These are phyloP conservation scores for Yarrowia osloensis DNA, from an alignment of 805 yeast species.

Conservation along the genomic window DNA sequence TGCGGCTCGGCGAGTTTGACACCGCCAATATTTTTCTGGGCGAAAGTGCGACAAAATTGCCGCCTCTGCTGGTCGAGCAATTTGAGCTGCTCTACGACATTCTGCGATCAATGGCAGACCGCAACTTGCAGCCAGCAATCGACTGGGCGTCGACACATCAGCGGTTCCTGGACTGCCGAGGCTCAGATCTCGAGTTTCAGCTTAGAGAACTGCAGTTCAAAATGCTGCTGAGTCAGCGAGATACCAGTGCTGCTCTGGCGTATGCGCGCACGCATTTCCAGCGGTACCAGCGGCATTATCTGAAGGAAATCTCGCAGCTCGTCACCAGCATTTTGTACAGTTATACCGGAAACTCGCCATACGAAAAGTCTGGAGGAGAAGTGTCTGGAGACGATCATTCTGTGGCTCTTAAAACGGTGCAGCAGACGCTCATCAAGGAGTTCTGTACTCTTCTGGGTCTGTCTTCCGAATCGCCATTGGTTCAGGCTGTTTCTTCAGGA, in stretches of 20 bases:
- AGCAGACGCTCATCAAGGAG: conserved; percentile 49
- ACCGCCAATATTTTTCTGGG: conserved; percentile 42
- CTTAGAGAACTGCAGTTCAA: conserved; percentile 49
- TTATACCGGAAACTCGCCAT: conserved; percentile 31
- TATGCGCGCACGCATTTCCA: conserved; percentile 51
- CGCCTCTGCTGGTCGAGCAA: conserved; percentile 43
- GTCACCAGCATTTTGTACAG: conserved; percentile 45
- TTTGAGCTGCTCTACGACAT: conserved; percentile 51
- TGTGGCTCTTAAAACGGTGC: conserved; percentile 40
- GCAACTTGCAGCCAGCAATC: conserved; percentile 51
- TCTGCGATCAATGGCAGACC: conserved; percentile 43
- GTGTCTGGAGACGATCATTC: conserved; percentile 17
- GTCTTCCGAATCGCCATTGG: conserved; percentile 56
- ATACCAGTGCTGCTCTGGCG: conserved; percentile 38
- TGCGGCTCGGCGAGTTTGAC: conserved; percentile 51
- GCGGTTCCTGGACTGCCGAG: conserved; percentile 41
- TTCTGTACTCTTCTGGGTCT: conserved; percentile 54
- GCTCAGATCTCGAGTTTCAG: conserved; percentile 50
- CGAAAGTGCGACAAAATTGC: conserved; percentile 41
- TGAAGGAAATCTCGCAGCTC: conserved; percentile 50
- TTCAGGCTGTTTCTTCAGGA: conserved; percentile 54
- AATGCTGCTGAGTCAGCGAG: conserved; percentile 38
- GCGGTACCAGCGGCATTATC: conserved; percentile 46
- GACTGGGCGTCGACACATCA: conserved; percentile 48
- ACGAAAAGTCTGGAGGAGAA: conserved; percentile 37